These are phyloP conservation scores for Paxillus involutus DNA, from an alignment of 768 basidiomycete species.

Conservation along the genomic window DNA sequence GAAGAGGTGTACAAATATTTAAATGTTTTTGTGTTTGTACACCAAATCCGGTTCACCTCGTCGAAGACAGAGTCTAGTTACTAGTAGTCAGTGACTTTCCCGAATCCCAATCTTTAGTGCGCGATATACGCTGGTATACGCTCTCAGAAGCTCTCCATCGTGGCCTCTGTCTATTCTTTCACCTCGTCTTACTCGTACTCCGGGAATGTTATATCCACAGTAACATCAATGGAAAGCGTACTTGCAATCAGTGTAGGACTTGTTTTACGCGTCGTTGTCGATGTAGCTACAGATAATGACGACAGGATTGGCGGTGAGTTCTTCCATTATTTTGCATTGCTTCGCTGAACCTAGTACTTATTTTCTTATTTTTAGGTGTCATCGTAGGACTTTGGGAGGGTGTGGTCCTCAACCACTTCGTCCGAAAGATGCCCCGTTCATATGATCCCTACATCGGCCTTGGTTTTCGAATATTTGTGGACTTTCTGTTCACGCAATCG, in stretches of 20 bases:
- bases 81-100: no score
- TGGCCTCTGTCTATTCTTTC: constrained; percentile 31
- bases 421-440: constrained; percentile 63
- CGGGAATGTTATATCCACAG: constrained; percentile 27
- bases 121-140: background rate
- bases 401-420: constrained; percentile 68
- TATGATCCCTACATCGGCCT: constrained; percentile 70
- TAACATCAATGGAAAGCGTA: constrained; percentile 62
- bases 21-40: constrained; percentile 17
- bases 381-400: constrained; percentile 82
- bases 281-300: constrained; percentile 40
- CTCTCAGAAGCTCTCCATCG: constrained; percentile 10
- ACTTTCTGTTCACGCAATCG: constrained; percentile 65
- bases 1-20: constrained; percentile 10
- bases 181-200: constrained; percentile 26
- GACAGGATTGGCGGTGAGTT: constrained; percentile 30
- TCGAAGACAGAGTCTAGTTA: background rate
- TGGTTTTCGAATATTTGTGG: constrained; percentile 68
- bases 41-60: background rate
- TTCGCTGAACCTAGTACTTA: background rate
- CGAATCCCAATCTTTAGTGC: no score
- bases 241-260: constrained; percentile 70
- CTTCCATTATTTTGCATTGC: background rate
- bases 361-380: constrained; percentile 42
- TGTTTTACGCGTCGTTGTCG: constrained; percentile 60